These are phyloP conservation scores for Pythium dissotocum DNA, from an alignment of 352 stramenopile genomes.

Conservation along the genomic window DNA sequence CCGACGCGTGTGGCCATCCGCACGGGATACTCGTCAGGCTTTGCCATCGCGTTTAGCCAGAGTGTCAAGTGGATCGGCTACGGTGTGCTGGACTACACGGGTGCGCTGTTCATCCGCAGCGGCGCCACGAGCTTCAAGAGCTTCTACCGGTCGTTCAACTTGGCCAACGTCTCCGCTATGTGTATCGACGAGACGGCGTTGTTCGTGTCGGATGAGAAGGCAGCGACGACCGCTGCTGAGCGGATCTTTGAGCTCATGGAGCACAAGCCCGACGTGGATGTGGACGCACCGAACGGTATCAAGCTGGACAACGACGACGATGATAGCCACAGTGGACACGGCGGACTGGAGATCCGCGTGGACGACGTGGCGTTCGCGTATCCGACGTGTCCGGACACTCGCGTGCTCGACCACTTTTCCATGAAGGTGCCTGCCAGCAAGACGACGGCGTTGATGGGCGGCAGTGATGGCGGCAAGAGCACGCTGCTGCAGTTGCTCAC, in stretches of 20 bases:
- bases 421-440: slow-evolving; percentile 52
- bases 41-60: slow-evolving; percentile 60
- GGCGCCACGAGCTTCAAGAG: slow-evolving; percentile 47
- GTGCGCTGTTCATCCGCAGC: slow-evolving; percentile 42
- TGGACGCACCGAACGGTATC: slow-evolving; percentile 18
- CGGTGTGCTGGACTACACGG: slow-evolving; percentile 38
- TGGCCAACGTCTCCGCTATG: slow-evolving; percentile 26
- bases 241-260: slow-evolving; percentile 27
- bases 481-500: slow-evolving; percentile 69
- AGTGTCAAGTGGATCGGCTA: slow-evolving; percentile 49
- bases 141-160: slow-evolving; percentile 43
- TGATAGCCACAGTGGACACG: slow-evolving; percentile 26
- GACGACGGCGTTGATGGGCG: slow-evolving; percentile 84
- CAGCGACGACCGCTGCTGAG: slow-evolving; percentile 16
- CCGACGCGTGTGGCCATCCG: slow-evolving; percentile 48
- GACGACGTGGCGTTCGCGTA: slow-evolving; percentile 57
- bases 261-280: slow-evolving; percentile 23
- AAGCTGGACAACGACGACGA: slow-evolving; percentile 12
- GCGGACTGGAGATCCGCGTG: slow-evolving; percentile 44
- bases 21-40: slow-evolving; percentile 53
- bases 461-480: slow-evolving; percentile 76
- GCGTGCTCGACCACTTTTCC: slow-evolving; percentile 70
- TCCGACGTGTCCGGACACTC: slow-evolving; percentile 43
- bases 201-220: slow-evolving; percentile 28
- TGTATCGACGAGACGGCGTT: slow-evolving; percentile 29